Evolutionary conservation across 495 filamentous ascomycete genomes (phyloP), one percentile per base, ranked within the genome.

Genomic region (Bombardia bombarda): DNA sequence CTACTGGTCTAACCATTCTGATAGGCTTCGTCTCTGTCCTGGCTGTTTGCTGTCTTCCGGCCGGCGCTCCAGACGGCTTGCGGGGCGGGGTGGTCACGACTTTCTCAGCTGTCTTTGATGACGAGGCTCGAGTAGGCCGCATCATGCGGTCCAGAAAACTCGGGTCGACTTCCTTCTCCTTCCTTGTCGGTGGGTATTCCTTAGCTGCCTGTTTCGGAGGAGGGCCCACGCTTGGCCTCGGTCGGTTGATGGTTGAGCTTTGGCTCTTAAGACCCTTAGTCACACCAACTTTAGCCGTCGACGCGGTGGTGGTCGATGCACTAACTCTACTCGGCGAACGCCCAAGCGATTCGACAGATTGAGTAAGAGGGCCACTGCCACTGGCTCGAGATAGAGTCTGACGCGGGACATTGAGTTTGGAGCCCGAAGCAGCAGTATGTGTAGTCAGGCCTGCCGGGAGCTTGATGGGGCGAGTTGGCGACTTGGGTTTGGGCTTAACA

Each of bases 61-160:
- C 45, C 16, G 57, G 31, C 10, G 49, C 22, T 1, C 32, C 30
- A 2, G 49, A 36, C 4, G 39, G 49, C 30, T 62, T 69, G 35
- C 67, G 55, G 0, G 70, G 67, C 5, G 70, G 68, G 0, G 62
- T 66, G 2, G 52, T 45, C n/a, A 58, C 54, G 1, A 71, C 55
- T 61, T 86, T 90, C 2, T 89, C 86, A 14, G 83, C 73, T 0
- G 78, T 74, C 63, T 90, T 95, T 56, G 74, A 83, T 5, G 85
- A 76, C 23, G 83, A 89, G 43, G 78, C 78, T 18, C 84, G 78
- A 7, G 89, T 96, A 3, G 88, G 89, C 9, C 87, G 78, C 87
- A 87, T 95, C 89, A 96, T 94, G 43, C 89, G 72, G 7, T 85
- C 86, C 13, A 96, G 70, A 64, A 96, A 96, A 3, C 82, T 64